Evolutionary conservation across 2,329 filamentous ascomycete genomes (phyloP).

Genomic region (Diaporthe eres): DNA sequence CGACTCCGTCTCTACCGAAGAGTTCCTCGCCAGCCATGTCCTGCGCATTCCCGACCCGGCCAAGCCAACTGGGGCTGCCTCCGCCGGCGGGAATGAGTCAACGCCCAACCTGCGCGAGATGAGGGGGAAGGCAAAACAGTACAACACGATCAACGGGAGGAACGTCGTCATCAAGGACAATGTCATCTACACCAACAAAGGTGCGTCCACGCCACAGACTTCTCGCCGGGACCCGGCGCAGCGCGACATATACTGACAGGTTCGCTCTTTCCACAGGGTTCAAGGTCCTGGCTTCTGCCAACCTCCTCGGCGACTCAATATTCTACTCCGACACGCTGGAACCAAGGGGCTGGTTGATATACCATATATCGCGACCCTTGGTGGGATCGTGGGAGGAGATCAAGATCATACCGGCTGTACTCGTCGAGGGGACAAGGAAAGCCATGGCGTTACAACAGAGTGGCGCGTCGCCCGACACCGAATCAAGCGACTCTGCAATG

Average conservation of each 20-base stretch:
- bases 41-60: conserved; percentile 79
- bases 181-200: conserved; percentile 96
- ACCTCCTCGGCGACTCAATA: conserved; percentile 84
- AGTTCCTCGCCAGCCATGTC: conserved; percentile 97
- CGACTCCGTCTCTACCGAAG: conserved; percentile 89
- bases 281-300: conserved; percentile 90
- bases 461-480: conserved; percentile 42
- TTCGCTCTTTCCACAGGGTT: conserved; percentile 73
- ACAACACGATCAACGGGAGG: conserved; percentile 90
- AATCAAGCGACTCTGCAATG: conserved; percentile 59
- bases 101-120: conserved; percentile 82
- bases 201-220: conserved; percentile 60
- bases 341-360: conserved; percentile 93
- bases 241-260: conserved; percentile 4
- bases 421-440: conserved; percentile 61
- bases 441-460: conserved; percentile 46
- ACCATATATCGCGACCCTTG: conserved; percentile 93
- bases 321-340: conserved; percentile 94
- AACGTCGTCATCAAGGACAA: conserved; percentile 96
- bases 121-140: conserved; percentile 93
- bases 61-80: conserved; percentile 61
- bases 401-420: conserved; percentile 76
- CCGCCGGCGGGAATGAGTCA: conserved; percentile 63
- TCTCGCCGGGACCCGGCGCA: neutral
- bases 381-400: conserved; percentile 86